Evolutionary conservation across 2,329 filamentous ascomycete species (phyloP).

Genomic region (Hysterium pulicare): DNA sequence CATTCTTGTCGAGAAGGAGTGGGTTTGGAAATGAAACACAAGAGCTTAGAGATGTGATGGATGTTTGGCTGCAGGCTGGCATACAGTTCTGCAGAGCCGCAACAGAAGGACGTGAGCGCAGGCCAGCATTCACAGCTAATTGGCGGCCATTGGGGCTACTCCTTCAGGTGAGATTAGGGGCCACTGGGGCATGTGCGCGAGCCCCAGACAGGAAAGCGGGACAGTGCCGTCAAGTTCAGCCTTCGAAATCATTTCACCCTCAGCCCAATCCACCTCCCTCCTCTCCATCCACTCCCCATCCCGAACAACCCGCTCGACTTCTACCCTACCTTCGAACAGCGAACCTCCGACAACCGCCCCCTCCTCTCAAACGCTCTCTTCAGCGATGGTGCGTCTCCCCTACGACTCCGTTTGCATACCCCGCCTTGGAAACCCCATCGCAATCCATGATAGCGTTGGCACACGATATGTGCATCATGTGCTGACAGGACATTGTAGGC

Average conservation of each 20-base stretch:
- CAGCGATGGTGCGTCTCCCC: conserved; percentile 35
- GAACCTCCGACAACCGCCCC: not conserved
- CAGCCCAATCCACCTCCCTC: conserved; percentile 1
- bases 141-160: not conserved
- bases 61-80: not conserved
- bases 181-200: not conserved
- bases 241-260: conserved; percentile 4
- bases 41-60: not conserved
- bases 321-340: not conserved
- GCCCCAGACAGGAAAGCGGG: conserved; percentile 5
- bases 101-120: not conserved
- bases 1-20: conserved; percentile 17
- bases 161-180: not conserved
- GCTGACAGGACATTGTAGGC: conserved; percentile 58
- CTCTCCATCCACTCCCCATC: not conserved
- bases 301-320: conserved; percentile 2
- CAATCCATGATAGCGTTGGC: conserved; percentile 13
- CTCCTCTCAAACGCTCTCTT: not conserved
- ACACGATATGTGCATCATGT: conserved; percentile 1
- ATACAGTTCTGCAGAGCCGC: conserved; percentile 11
- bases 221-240: conserved; percentile 2
- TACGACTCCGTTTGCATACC: conserved; percentile 23
- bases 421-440: conserved; percentile 33
- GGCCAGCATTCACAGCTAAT: not conserved
- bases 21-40: not conserved